These are phyloP conservation scores for Ustulina deusta DNA, from an alignment of 2,329 filamentous ascomycete genomes.

Conservation along the genomic window DNA sequence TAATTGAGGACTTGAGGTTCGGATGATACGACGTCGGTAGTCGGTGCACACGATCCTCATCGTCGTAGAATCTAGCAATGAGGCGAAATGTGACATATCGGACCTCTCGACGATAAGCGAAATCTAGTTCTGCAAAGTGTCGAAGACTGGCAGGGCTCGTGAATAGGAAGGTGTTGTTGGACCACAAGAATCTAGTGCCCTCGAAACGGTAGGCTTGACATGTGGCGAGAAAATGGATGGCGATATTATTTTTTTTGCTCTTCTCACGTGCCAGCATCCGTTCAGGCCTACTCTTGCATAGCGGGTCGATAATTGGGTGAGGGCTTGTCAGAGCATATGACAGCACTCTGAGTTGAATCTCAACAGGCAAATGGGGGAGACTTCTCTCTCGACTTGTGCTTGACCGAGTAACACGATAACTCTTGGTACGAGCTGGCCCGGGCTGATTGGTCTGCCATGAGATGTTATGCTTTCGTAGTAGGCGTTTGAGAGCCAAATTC, in stretches of 20 bases:
- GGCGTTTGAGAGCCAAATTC: constrained; percentile 62
- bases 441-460: constrained; percentile 58
- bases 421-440: constrained; percentile 46
- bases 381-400: constrained; percentile 39
- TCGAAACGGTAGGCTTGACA: constrained; percentile 64
- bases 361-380: constrained; percentile 62
- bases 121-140: constrained; percentile 61
- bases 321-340: constrained; percentile 63
- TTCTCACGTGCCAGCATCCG: constrained; percentile 59
- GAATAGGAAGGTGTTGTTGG: constrained; percentile 66
- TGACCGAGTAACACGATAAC: constrained; percentile 48
- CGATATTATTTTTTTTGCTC: constrained; percentile 60
- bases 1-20: constrained; percentile 57
- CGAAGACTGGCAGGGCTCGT: constrained; percentile 64
- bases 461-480: constrained; percentile 65
- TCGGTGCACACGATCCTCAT: constrained; percentile 58
- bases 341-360: constrained; percentile 65
- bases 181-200: constrained; percentile 63
- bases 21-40: constrained; percentile 58
- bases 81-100: constrained; percentile 63
- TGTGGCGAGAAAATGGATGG: constrained; percentile 65
- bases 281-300: constrained; percentile 59
- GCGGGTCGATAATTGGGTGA: constrained; percentile 65
- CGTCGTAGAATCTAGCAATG: constrained; percentile 68
- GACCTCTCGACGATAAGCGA: constrained; percentile 58